Evolutionary conservation across 345 rosid genomes (phyloP), one percentile per base, ranked within the genome.

Genomic region (Gynandropsis gynandra): DNA sequence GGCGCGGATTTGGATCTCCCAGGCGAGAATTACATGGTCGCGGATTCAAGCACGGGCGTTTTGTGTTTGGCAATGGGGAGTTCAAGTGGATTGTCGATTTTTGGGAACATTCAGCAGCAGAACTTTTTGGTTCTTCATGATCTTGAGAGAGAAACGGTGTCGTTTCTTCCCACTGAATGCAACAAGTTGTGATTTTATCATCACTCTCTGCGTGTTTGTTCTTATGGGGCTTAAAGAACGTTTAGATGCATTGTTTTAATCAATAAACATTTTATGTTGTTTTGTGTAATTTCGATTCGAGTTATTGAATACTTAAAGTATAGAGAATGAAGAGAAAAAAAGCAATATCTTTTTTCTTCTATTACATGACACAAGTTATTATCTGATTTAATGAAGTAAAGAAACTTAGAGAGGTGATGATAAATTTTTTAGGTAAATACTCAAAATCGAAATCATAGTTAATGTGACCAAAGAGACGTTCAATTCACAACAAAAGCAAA

Each of bases 31-130:
- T 92, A 87, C 47, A 70, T 92, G 82, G 76, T 87, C 31, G 74
- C 74, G 5, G 98, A 84, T 68, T 47, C 87, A 4, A 70, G 47
- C 31, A 16, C 56, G 44, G 90, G 93, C 10, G 42, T 85, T 52
- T 42, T 69, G 47, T 92, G 98, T 72, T 73, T 92, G 75, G 96
- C 96, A 0, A 84, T 92, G 84, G 96, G 89, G 29, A 65, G 81
- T 13, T 82, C 98, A 0, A 76, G 58, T 48, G 89, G 95, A 0
- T 73, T 87, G 89, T 90, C 98, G 0, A 82, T 90, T n/a, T 74
- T 92, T 2, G 98, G 98, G 38, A 92, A 92, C 64, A 61, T 92
- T 19, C 98, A 92, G 62, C 98, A 92, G 57, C 98, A 87, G 40
- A 85, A 92, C 60, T 51, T 79, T 35, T 65, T 87, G 78, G 80